A percentile compares a stretch with the other conserved stretches of the same genome.
Conservation (phyloP, 176 grass and related monocot genomes). For the Juncus effusus region DNA sequence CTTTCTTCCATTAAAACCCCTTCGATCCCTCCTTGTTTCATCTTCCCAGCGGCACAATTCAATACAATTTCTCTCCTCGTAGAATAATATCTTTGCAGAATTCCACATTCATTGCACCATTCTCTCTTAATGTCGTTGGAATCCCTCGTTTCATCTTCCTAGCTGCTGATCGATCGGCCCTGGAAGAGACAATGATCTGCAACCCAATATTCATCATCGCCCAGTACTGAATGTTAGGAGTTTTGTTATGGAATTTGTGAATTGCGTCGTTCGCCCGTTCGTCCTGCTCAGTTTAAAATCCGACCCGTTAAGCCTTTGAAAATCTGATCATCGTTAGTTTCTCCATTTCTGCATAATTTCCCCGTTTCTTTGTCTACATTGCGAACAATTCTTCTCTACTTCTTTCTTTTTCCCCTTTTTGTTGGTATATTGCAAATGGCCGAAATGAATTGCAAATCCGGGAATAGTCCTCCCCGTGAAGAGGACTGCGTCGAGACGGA, state of each 20-base stretch:
- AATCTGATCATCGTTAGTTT: neutral
- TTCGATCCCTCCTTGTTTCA: too few relatives aligned
- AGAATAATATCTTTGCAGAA: too few relatives aligned
- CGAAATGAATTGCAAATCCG: conserved; percentile 21
- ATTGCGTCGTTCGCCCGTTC: neutral
- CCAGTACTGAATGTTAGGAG: neutral
- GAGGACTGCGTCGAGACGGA: conserved; percentile 40
- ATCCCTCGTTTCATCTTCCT: too few relatives aligned
- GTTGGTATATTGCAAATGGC: conserved; percentile 37
- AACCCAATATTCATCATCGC: too few relatives aligned
- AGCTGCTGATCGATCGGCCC: too few relatives aligned
- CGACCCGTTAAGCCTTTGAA: conserved; percentile 16
- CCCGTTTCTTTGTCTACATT: neutral
- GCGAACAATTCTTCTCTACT: neutral
- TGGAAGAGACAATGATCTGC: too few relatives aligned
- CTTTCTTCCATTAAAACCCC: too few relatives aligned
- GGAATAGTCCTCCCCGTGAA: neutral
- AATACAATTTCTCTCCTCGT: too few relatives aligned
- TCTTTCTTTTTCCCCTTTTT: conserved; percentile 9
- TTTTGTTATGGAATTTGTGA: neutral
- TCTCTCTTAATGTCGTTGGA: too few relatives aligned
- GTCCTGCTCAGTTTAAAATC: neutral
- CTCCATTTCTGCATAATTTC: neutral
- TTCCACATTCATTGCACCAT: too few relatives aligned
- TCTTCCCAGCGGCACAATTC: too few relatives aligned